Evolutionary conservation across 805 yeast species (phyloP).

Genomic region (Aciculoconidium aculeatum): DNA sequence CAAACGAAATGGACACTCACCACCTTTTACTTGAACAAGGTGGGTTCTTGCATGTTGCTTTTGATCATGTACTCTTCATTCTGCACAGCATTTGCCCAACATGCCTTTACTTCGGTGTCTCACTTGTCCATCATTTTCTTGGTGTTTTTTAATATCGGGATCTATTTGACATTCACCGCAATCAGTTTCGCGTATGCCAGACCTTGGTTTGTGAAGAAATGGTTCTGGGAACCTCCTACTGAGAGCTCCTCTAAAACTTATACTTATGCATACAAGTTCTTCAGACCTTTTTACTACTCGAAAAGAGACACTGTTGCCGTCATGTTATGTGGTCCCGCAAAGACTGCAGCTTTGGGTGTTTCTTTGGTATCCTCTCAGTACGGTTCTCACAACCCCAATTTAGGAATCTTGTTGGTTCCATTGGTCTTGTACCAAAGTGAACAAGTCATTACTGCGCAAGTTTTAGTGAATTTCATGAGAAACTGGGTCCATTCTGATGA

Average conservation of each 20-base stretch:
- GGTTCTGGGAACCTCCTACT: constrained; percentile 45
- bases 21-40: constrained; percentile 58
- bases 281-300: constrained; percentile 65
- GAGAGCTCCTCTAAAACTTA: constrained; percentile 42
- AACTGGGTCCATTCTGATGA: constrained; percentile 53
- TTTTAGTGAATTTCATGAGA: constrained; percentile 59
- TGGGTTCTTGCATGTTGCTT: constrained; percentile 75
- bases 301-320: constrained; percentile 70
- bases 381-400: constrained; percentile 51
- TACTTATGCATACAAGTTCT: constrained; percentile 34
- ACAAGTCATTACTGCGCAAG: constrained; percentile 78
- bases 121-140: constrained; percentile 67
- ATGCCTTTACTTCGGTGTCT: constrained; percentile 68
- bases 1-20: constrained; percentile 56
- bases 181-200: constrained; percentile 58
- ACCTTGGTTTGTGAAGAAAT: constrained; percentile 42
- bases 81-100: constrained; percentile 80
- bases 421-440: constrained; percentile 82
- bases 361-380: constrained; percentile 77
- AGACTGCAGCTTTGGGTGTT: constrained; percentile 89
- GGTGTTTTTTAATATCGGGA: constrained; percentile 77
- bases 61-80: constrained; percentile 75
- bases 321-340: constrained; percentile 88
- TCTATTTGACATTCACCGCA: constrained; percentile 69
- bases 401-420: constrained; percentile 74